Conservation (phyloP, 2,329 filamentous ascomycete genomes). For the Lasiodiplodia hormozganensis region DNA sequence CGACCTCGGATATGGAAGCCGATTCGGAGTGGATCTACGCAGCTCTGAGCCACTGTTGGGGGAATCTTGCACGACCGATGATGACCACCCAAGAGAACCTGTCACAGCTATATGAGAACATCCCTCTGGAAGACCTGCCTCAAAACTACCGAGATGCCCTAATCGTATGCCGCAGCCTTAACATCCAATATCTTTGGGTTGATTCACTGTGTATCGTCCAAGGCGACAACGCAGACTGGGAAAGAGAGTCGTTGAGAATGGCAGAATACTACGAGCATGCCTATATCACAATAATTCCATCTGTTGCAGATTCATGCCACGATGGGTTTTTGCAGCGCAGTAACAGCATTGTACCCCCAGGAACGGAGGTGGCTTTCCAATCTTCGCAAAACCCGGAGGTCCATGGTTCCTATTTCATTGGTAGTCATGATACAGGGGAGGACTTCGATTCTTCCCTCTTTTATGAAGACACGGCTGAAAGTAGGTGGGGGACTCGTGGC, state of each 20-base stretch:
- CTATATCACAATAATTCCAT: slow-evolving; percentile 19
- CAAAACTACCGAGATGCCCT: slow-evolving; percentile 30
- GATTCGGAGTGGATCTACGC: not conserved
- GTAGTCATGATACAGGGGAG: not conserved
- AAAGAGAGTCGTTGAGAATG: slow-evolving; percentile 20
- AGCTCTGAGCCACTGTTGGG: slow-evolving; percentile 38
- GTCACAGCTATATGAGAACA: not conserved
- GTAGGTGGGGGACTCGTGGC: not conserved
- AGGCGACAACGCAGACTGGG: slow-evolving; percentile 21
- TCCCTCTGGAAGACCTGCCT: not conserved
- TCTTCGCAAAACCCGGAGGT: not conserved
- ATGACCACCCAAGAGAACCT: slow-evolving; percentile 33
- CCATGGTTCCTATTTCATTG: not conserved
- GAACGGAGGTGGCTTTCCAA: not conserved
- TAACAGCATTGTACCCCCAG: too few species aligned
- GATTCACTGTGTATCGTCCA: slow-evolving; percentile 11
- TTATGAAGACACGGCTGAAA: not conserved
- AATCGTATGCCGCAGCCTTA: not conserved
- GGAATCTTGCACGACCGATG: slow-evolving; percentile 22
- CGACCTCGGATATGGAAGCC: not conserved
- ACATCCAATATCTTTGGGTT: slow-evolving; percentile 31
- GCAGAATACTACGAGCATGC: slow-evolving; percentile 29
- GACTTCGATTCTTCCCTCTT: not conserved
- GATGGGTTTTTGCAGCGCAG: not conserved
- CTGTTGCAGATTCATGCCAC: not conserved